A percentile compares a stretch with the other conserved stretches of the same genome.
phyloP scores from a whole-genome alignment of 192 early-diverging fungal genomes.

The Obelidium mucronatum region DNA sequence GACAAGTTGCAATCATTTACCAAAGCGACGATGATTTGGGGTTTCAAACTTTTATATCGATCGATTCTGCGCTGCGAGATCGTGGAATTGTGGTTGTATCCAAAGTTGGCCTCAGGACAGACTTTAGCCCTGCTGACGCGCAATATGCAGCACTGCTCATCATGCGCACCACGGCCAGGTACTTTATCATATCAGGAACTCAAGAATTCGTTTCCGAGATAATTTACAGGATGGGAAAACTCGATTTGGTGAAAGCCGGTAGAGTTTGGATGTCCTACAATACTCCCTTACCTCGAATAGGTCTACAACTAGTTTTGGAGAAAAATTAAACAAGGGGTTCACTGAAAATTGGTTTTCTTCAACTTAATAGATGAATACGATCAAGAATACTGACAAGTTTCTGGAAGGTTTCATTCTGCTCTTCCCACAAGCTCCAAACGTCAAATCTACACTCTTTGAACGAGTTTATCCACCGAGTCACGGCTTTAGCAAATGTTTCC shows the following conservation, averaged over 20 bases:
- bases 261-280: not conserved
- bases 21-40: constrained; percentile 3
- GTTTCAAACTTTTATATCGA: not conserved
- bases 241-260: not conserved
- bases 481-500: no score
- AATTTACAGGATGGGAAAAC: not conserved
- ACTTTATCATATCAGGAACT: not conserved
- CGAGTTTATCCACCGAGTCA: no score
- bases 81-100: not conserved
- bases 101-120: not conserved
- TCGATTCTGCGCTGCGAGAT: not conserved
- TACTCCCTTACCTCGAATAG: no score
- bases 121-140: not conserved
- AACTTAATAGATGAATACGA: no score
- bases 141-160: not conserved
- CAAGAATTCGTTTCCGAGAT: not conserved
- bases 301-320: no score
- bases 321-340: no score
- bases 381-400: no score
- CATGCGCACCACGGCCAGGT: not conserved
- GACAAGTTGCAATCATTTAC: constrained; percentile 1
- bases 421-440: no score
- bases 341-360: no score
- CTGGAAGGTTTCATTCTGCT: no score
- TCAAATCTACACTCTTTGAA: no score